Conservation (phyloP, 352 stramenopile species). For the Phytophthora podocarpi region DNA sequence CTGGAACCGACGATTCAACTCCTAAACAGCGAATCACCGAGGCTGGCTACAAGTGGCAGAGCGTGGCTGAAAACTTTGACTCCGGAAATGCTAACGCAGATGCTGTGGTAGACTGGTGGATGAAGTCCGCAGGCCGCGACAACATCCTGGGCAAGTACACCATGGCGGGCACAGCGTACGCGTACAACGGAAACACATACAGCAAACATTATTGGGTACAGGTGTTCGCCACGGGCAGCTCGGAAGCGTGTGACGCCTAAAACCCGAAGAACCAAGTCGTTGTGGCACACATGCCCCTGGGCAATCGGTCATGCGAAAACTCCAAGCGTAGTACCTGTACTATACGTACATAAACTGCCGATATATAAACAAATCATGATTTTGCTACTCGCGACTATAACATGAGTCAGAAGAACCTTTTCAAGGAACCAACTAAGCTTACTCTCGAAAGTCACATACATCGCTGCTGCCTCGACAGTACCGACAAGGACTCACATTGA, state of each 20-base stretch:
- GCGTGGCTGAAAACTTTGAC: slow-evolving; percentile 35
- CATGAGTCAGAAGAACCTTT: too few relatives aligned
- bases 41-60: slow-evolving; percentile 49
- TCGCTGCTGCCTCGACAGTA: too few relatives aligned
- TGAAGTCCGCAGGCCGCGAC: slow-evolving; percentile 20
- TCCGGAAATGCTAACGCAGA: slow-evolving; percentile 25
- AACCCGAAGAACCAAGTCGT: too few relatives aligned
- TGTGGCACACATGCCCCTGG: too few relatives aligned
- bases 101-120: slow-evolving; percentile 36
- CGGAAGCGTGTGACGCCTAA: slow-evolving; percentile 32
- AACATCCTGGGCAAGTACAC: slow-evolving; percentile 33
- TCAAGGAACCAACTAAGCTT: too few relatives aligned
- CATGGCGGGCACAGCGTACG: slow-evolving; percentile 38
- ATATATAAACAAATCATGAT: too few relatives aligned
- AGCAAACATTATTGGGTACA: slow-evolving; percentile 59
- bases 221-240: slow-evolving; percentile 37
- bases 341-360: too few relatives aligned
- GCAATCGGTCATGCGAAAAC: too few relatives aligned
- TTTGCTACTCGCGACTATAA: too few relatives aligned
- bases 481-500: too few relatives aligned
- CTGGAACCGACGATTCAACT: slow-evolving; percentile 39
- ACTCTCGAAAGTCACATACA: too few relatives aligned
- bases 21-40: slow-evolving; percentile 33
- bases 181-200: slow-evolving; percentile 21
- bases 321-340: too few relatives aligned